These are phyloP conservation scores for Gaillardinia entomophila DNA, from an alignment of 805 yeast species.

Conservation along the genomic window DNA sequence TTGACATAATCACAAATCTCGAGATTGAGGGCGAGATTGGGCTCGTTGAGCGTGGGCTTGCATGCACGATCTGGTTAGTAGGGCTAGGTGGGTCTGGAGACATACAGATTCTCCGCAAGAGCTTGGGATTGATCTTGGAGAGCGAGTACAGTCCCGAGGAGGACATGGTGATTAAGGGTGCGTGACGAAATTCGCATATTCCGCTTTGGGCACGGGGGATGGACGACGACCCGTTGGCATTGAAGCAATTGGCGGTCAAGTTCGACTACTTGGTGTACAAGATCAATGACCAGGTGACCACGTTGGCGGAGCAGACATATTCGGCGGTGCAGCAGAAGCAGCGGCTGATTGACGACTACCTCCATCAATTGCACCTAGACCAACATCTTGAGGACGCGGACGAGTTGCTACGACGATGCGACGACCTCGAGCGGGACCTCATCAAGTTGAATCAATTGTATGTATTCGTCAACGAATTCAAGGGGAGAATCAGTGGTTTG, in stretches of 20 bases:
- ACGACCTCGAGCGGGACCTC: constrained; percentile 46
- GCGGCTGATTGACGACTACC: constrained; percentile 13
- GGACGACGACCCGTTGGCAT: constrained; percentile 55
- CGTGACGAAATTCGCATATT: not conserved
- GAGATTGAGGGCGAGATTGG: constrained; percentile 80
- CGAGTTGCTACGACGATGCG: constrained; percentile 37
- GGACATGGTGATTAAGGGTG: constrained; percentile 1
- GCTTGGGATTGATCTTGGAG: constrained; percentile 41
- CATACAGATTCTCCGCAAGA: constrained; percentile 40
- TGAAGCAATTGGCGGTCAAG: constrained; percentile 52
- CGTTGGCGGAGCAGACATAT: constrained; percentile 37
- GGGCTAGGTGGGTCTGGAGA: constrained; percentile 6
- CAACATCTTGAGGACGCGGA: constrained; percentile 36
- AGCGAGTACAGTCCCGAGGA: constrained; percentile 28
- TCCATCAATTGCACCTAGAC: constrained; percentile 25
- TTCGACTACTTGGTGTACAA: constrained; percentile 63
- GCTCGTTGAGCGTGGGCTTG: constrained; percentile 74
- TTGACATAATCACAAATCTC: constrained; percentile 93
- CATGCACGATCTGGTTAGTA: constrained; percentile 68
- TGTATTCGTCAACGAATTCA: constrained; percentile 20
- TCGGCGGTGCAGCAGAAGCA: constrained; percentile 28
- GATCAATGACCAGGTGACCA: constrained; percentile 50
- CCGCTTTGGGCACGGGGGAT: not conserved
- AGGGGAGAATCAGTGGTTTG: constrained; percentile 9
- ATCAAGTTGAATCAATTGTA: constrained; percentile 48